Evolutionary conservation across 139 green algal genomes (phyloP).

Genomic region (Trebouxia sp.): DNA sequence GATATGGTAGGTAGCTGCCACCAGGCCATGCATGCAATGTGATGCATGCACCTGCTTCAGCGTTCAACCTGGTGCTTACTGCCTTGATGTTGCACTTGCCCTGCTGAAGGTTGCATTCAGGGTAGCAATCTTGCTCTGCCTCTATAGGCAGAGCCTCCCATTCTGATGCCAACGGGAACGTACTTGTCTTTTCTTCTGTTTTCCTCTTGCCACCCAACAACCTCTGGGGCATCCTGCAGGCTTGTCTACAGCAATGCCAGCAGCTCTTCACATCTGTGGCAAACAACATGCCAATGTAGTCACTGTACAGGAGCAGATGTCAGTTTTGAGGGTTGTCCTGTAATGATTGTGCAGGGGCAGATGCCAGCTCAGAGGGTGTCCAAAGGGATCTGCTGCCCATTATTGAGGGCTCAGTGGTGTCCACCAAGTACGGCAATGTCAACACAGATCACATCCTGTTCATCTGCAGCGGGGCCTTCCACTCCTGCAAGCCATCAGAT

Average conservation of each 20-base stretch:
- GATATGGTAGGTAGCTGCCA: constrained; percentile 52
- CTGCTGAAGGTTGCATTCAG: too few species aligned
- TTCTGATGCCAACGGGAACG: too few species aligned
- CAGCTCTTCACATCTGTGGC: background rate
- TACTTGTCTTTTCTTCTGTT: too few species aligned
- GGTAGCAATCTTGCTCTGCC: too few species aligned
- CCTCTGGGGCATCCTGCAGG: too few species aligned
- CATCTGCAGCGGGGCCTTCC: constrained; percentile 93
- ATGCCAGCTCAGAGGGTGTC: constrained; percentile 74
- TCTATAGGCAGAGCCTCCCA: too few species aligned
- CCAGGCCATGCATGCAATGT: background rate
- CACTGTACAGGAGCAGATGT: background rate
- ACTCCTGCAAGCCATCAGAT: constrained; percentile 85
- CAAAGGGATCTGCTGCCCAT: constrained; percentile 98
- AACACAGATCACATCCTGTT: constrained; percentile 98
- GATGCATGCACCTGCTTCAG: background rate
- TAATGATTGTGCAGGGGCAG: constrained; percentile 36
- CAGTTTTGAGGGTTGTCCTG: background rate
- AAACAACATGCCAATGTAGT: background rate
- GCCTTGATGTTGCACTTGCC: background rate
- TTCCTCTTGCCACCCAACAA: too few species aligned
- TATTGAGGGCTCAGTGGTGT: constrained; percentile 86
- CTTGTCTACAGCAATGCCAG: background rate
- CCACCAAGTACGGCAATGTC: constrained; percentile 92
- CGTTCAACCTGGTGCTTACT: background rate